Base-by-base conservation (phyloP, 768 basidiomycete species). In the Suillus paluster region DNA sequence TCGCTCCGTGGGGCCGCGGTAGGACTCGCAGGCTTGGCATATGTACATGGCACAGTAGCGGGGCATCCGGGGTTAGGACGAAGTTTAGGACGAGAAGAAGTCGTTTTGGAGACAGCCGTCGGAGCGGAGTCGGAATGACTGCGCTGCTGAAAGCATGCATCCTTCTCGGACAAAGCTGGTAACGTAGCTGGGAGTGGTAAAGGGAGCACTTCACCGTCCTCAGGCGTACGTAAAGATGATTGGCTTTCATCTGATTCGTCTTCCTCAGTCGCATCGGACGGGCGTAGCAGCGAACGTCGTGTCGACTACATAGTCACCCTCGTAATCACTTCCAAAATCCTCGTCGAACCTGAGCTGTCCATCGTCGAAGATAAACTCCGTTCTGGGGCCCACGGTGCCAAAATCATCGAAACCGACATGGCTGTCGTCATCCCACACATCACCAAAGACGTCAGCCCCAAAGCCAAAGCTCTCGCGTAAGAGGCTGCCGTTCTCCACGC, bases 171-270 rank as follows among this genome's bases (percentile, higher is more conserved):
- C 5, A 49, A 44, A 21, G 25, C 41, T 25, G 53, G 62, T 36
- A 19, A 25, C 27, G 52, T 15, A 44, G 53, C 46, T 11, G 64
- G 61, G 5, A 49, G 42, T 4, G 57, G 19, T 42, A 66, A 23
- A 9, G 68, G 60, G 34, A 71, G 34, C 17, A 52, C 52, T 27
- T 70, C 71, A 33, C 64, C 64, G 23, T 75, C 70, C 41, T 68
- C 67, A 41, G 71, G 75, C 27, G 70, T 76, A 25, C 64, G 71
- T 44, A 67, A 62, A 41, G 67, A 73, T 8, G 42, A 33, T 39
- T 62, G 74, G 30, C 66, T 66, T 23, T 70, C 71, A 56, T 71
- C 73, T 14, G 73, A 76, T 11, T 66, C 69, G 38, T 67, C 73
- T 21, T 73, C 70, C 9, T 73, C 73, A 9, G 64, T 66, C 5